These are phyloP conservation scores for Trichophyton rubrum DNA, from an alignment of 2,329 filamentous ascomycete species.

Conservation along the genomic window DNA sequence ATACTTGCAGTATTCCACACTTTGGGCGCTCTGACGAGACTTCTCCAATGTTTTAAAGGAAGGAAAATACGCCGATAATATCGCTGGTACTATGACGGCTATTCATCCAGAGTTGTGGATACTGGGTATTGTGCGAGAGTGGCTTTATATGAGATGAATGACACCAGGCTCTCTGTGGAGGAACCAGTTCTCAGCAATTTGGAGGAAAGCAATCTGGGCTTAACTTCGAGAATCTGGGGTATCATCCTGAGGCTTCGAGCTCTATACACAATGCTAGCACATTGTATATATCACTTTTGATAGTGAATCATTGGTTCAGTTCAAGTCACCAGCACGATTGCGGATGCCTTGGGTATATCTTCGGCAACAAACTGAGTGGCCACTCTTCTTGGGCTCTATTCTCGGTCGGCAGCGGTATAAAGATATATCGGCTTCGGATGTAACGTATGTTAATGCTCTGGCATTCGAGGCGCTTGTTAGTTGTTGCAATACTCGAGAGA, in stretches of 20 bases:
- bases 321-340: background rate
- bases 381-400: background rate
- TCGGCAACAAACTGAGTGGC: background rate
- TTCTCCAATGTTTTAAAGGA: too few species aligned
- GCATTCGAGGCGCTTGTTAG: background rate
- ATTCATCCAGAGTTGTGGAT: background rate
- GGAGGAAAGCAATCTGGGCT: background rate
- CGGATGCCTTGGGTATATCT: background rate
- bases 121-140: background rate
- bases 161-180: background rate
- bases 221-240: background rate
- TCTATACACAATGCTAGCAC: background rate
- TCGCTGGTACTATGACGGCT: too few species aligned
- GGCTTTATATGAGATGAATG: background rate
- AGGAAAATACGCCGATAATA: too few species aligned
- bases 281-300: background rate
- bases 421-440: background rate
- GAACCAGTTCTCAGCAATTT: too few species aligned
- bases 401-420: background rate
- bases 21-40: background rate
- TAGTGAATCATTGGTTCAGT: background rate
- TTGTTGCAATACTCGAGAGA: too few species aligned
- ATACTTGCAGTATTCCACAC: background rate
- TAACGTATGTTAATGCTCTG: background rate
- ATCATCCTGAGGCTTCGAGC: background rate